phyloP scores from a whole-genome alignment of 2,329 filamentous ascomycete species.

The Chaetomium globosum region DNA sequence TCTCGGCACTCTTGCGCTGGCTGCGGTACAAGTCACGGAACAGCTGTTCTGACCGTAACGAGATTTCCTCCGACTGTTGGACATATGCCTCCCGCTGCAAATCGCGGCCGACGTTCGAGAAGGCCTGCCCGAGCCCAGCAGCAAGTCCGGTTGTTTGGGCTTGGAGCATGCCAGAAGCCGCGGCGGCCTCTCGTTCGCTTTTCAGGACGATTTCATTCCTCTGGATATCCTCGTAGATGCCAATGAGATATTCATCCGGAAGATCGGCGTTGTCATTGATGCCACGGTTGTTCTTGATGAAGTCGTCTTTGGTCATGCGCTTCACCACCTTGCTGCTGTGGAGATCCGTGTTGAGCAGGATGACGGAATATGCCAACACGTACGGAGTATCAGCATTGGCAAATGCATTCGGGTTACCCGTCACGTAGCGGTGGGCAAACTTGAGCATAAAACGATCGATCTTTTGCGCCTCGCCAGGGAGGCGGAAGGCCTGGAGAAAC shows the following conservation, averaged over 20 bases:
- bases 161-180: constrained; percentile 68
- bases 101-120: constrained; percentile 90
- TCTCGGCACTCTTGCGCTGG: constrained; percentile 77
- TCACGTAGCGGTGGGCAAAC: constrained; percentile 93
- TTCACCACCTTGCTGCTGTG: constrained; percentile 83
- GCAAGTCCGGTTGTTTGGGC: constrained; percentile 70
- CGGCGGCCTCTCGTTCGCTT: constrained; percentile 87
- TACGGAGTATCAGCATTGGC: constrained; percentile 98
- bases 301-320: constrained; percentile 94
- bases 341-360: constrained; percentile 92
- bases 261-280: constrained; percentile 97
- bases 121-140: constrained; percentile 80
- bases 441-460: constrained; percentile 99
- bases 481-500: constrained; percentile 90
- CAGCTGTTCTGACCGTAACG: constrained; percentile 71
- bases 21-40: constrained; percentile 92
- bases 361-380: constrained; percentile 92
- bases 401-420: constrained; percentile 94
- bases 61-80: constrained; percentile 93
- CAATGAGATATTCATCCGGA: constrained; percentile 85
- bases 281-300: constrained; percentile 97
- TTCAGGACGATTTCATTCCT: constrained; percentile 91
- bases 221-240: constrained; percentile 90
- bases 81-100: constrained; percentile 89
- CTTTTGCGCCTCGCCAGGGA: constrained; percentile 96